phyloP scores from a whole-genome alignment of 1,284 basidiomycete genomes.

The Cryptococcus sp. region DNA sequence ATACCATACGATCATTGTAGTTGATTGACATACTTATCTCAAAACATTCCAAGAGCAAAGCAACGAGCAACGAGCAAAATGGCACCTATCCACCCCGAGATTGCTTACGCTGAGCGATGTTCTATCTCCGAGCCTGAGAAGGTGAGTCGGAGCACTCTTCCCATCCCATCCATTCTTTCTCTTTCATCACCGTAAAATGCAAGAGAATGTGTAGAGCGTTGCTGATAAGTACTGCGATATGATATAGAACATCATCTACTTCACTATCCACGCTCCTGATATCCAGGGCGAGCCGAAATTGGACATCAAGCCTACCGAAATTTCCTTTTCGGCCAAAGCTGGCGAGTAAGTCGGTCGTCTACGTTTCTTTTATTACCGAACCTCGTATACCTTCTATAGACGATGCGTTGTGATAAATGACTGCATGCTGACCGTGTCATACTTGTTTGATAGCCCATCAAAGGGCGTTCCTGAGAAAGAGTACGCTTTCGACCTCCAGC shows the following conservation, averaged over 20 bases:
- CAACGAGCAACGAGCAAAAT: slow-evolving; percentile 27
- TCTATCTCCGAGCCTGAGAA: slow-evolving; percentile 66
- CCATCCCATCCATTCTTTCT: no score
- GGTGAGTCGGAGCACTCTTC: slow-evolving; percentile 55
- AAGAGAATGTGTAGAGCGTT: not conserved
- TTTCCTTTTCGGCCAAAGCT: slow-evolving; percentile 71
- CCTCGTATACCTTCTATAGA: slow-evolving; percentile 1
- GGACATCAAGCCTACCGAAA: slow-evolving; percentile 63
- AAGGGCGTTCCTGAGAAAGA: slow-evolving; percentile 63
- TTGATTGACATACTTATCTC: not conserved
- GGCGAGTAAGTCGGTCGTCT: slow-evolving; percentile 62
- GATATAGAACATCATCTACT: slow-evolving; percentile 72
- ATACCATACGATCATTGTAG: no score
- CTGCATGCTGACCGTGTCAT: not conserved
- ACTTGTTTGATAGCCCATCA: slow-evolving; percentile 50
- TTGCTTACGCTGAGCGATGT: slow-evolving; percentile 89
- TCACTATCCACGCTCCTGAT: slow-evolving; percentile 82
- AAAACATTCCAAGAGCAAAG: not conserved
- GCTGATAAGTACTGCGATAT: not conserved
- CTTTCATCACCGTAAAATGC: no score
- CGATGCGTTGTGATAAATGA: not conserved
- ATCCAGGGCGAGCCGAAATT: slow-evolving; percentile 67
- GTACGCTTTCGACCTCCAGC: slow-evolving; percentile 70
- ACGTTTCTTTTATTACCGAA: slow-evolving; percentile 4
- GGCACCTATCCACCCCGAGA: slow-evolving; percentile 68